Percentiles rank a stretch among this genome's conserved stretches.
Conservation (phyloP, 2,329 filamentous ascomycete species). For the Pseudocercospora pini-densiflorae region DNA sequence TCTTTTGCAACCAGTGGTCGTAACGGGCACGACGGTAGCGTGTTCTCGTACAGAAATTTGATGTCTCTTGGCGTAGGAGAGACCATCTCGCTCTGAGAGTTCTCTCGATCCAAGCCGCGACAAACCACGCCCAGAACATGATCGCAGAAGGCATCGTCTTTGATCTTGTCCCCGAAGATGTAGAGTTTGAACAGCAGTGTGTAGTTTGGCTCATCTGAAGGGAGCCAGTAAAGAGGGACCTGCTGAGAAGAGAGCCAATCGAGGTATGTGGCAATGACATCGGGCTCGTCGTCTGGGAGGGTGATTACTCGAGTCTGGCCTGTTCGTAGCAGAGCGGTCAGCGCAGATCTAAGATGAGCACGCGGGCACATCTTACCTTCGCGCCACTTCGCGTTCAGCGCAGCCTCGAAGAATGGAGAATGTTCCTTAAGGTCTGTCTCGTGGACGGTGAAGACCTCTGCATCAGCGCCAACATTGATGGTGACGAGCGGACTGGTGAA, state of each 20-base stretch:
- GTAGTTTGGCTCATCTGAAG: not conserved
- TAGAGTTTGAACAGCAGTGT: not conserved
- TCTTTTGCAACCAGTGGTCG: not conserved
- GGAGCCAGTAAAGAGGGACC: not conserved
- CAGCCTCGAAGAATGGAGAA: conserved; percentile 12
- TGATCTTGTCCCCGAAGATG: conserved; percentile 12
- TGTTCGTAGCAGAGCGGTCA: not conserved
- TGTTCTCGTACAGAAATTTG: not conserved
- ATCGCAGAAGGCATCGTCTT: conserved; percentile 10
- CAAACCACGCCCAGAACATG: not conserved
- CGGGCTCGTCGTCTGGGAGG: conserved; percentile 11
- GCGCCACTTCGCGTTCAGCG: conserved; percentile 16
- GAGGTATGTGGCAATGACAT: conserved; percentile 4
- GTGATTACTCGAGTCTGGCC: conserved; percentile 3
- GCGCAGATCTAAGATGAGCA: not conserved
- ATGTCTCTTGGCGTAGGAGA: not conserved
- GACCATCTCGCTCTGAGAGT: not conserved
- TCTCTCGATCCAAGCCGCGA: not conserved
- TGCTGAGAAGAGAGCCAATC: conserved; percentile 9
- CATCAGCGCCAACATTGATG: conserved; percentile 1
- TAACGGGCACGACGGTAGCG: not conserved
- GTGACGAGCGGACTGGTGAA: conserved; percentile 10
- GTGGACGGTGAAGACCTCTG: conserved; percentile 12
- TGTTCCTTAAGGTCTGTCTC: conserved; percentile 10
- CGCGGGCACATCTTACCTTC: conserved; percentile 13